Evolutionary conservation across 768 basidiomycete genomes (phyloP).

Genomic region (Rhodosporidiobolus odoratus): DNA sequence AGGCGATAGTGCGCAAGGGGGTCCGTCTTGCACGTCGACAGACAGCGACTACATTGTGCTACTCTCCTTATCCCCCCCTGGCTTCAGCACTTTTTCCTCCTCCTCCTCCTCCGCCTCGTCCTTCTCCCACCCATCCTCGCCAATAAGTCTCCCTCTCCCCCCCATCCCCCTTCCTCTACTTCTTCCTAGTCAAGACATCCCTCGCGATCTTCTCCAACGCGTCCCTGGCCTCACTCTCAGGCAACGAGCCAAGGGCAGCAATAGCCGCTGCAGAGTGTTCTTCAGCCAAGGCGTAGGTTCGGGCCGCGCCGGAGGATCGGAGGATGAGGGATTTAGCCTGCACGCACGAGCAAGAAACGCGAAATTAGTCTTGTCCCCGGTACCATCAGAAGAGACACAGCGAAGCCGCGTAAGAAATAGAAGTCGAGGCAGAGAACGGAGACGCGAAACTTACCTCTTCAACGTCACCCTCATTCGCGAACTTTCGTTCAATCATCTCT

Average conservation of each 20-base stretch:
- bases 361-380: too few species aligned
- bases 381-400: too few species aligned
- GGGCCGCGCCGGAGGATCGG: conserved; percentile 66
- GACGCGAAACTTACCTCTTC: conserved; percentile 54
- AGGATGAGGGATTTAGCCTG: conserved; percentile 67
- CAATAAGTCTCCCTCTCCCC: too few species aligned
- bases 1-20: too few species aligned
- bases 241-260: conserved; percentile 63
- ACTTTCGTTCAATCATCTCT: conserved; percentile 71
- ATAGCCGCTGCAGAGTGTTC: conserved; percentile 71
- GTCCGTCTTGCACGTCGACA: too few species aligned
- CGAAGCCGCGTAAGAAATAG: conserved; percentile 1
- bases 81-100: too few species aligned
- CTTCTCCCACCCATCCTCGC: too few species aligned
- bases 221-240: conserved; percentile 70
- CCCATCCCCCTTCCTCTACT: conserved; percentile 5
- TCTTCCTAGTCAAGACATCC: conserved; percentile 31
- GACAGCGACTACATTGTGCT: too few species aligned
- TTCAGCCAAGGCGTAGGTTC: conserved; percentile 69
- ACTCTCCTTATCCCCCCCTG: too few species aligned
- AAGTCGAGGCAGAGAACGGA: neutral
- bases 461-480: conserved; percentile 69
- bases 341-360: conserved; percentile 2
- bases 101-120: too few species aligned
- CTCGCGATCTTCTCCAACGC: conserved; percentile 54